Percentiles rank a stretch among this genome's conserved stretches.
Evolutionary conservation across 2,329 filamentous ascomycete genomes (phyloP).

Genomic region (Niveomyces coronatus): DNA sequence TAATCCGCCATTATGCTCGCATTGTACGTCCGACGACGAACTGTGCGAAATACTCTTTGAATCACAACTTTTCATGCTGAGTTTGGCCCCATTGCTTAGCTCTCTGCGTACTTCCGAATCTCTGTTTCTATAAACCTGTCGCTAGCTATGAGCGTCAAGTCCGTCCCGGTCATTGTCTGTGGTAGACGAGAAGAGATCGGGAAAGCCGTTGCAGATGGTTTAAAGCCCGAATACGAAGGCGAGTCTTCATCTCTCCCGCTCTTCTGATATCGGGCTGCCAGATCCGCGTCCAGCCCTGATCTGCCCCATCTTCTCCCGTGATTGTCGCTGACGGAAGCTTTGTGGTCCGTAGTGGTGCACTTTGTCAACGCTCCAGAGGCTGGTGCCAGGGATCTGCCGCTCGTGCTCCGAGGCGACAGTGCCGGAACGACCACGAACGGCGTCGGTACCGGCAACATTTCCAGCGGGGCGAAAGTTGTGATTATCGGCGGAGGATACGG

Average conservation of each 20-base stretch:
- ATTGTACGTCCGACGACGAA: too few relatives aligned
- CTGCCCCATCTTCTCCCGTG: not conserved
- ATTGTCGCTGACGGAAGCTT: not conserved
- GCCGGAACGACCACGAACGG: conserved; percentile 2
- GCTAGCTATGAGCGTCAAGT: conserved; percentile 2
- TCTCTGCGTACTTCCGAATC: not conserved
- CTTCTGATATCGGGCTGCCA: too few relatives aligned
- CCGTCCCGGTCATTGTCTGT: conserved; percentile 8
- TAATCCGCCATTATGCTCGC: too few relatives aligned
- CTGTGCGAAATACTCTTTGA: too few relatives aligned
- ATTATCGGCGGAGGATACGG: conserved; percentile 9
- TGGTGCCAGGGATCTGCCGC: conserved; percentile 8
- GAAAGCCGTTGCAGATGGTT: conserved; percentile 1
- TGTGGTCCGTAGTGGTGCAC: conserved; percentile 5
- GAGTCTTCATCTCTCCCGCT: not conserved
- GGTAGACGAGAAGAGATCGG: conserved; percentile 6
- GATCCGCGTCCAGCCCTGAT: too few relatives aligned
- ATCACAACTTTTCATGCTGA: too few relatives aligned
- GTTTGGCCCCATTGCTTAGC: too few relatives aligned
- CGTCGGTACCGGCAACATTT: conserved; percentile 6
- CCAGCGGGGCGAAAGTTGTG: not conserved
- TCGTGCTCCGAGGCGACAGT: conserved; percentile 1
- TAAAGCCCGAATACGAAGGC: conserved; percentile 8
- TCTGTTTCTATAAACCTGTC: not conserved
- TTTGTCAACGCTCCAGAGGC: conserved; percentile 9